Evolutionary conservation across 805 yeast species (phyloP).

Genomic region (Hermanozyma aechmeae): DNA sequence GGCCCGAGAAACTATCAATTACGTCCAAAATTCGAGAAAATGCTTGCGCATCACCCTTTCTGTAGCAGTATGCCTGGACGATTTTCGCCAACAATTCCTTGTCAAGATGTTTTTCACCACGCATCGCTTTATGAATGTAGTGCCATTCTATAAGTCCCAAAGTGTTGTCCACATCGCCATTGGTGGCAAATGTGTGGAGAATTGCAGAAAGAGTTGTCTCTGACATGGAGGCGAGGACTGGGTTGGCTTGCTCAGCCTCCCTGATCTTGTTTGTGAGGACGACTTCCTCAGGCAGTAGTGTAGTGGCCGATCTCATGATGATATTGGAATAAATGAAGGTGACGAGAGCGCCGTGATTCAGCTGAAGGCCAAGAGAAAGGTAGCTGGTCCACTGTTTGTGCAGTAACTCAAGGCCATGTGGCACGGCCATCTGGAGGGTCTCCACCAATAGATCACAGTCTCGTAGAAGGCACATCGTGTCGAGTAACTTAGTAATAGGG

Average conservation of each 20-base stretch:
- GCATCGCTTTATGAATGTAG: slow-evolving; percentile 19
- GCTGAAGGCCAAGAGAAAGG: slow-evolving; percentile 14
- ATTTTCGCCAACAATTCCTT: slow-evolving; percentile 23
- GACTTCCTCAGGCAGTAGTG: slow-evolving; percentile 15
- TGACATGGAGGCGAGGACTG: slow-evolving; percentile 11
- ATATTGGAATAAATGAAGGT: slow-evolving; percentile 17
- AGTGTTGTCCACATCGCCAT: slow-evolving; percentile 30
- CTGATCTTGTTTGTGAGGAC: slow-evolving; percentile 7
- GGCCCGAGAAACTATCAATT: slow-evolving; percentile 15
- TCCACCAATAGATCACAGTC: slow-evolving; percentile 15
- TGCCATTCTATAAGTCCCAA: slow-evolving; percentile 26
- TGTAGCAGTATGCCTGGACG: slow-evolving; percentile 26
- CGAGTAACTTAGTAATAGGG: slow-evolving; percentile 13
- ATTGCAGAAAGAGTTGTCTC: slow-evolving; percentile 16
- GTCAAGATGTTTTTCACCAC: slow-evolving; percentile 24
- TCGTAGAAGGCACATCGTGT: slow-evolving; percentile 7
- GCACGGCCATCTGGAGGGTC: slow-evolving; percentile 3
- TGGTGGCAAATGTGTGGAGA: slow-evolving; percentile 20
- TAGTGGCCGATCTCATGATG: slow-evolving; percentile 18
- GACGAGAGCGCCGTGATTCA: slow-evolving; percentile 19
- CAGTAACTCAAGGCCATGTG: not conserved
- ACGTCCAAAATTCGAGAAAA: slow-evolving; percentile 14
- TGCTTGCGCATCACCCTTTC: slow-evolving; percentile 3
- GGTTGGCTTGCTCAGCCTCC: slow-evolving; percentile 2
- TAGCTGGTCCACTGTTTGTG: slow-evolving; percentile 13